Conservation (phyloP, 2,329 filamentous ascomycete genomes). For the Aureobasidium lini region DNA sequence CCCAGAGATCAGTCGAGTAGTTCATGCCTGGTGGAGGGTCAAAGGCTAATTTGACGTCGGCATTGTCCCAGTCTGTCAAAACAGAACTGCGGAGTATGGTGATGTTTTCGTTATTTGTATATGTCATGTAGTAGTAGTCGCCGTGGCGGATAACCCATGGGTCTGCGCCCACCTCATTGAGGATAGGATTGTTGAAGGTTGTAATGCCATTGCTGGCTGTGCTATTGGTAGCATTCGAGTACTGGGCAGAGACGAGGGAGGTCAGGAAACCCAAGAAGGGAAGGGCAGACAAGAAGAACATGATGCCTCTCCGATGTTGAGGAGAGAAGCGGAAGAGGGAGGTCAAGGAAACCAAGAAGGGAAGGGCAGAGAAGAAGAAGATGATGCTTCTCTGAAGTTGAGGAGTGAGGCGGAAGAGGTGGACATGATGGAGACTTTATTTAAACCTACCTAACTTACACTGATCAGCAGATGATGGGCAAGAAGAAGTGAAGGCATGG, state of each 20-base stretch:
- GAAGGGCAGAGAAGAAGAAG: neutral
- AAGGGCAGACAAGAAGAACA: neutral
- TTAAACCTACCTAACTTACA: neutral
- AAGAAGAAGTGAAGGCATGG: neutral
- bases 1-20: constrained; percentile 44
- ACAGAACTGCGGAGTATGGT: constrained; percentile 35
- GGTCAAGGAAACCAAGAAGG: neutral
- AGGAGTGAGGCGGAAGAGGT: neutral
- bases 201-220: constrained; percentile 13
- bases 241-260: neutral
- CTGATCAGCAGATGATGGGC: neutral
- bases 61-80: constrained; percentile 38
- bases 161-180: constrained; percentile 36
- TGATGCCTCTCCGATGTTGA: neutral
- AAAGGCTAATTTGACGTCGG: constrained; percentile 38
- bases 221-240: neutral
- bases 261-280: neutral
- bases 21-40: constrained; percentile 33
- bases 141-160: constrained; percentile 38
- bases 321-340: neutral
- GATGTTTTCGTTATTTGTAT: constrained; percentile 37
- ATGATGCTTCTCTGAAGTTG: neutral
- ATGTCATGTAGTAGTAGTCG: constrained; percentile 39
- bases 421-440: neutral
- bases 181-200: constrained; percentile 41